These are phyloP conservation scores for Saprolegnia parasitica DNA, from an alignment of 352 stramenopile genomes.

Conservation along the genomic window DNA sequence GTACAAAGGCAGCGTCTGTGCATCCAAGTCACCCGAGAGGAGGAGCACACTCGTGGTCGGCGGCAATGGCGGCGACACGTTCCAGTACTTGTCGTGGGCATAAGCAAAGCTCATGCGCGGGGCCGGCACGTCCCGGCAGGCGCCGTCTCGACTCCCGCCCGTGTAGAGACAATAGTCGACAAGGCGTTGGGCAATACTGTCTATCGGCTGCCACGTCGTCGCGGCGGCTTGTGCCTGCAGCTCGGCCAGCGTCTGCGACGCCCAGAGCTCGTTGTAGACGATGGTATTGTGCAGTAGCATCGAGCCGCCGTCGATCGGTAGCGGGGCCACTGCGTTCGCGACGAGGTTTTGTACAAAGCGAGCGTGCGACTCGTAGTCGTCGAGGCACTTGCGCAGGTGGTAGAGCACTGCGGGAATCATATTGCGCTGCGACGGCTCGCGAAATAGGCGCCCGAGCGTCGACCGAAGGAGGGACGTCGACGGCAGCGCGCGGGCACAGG, in stretches of 20 bases:
- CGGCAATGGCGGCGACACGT: conserved; percentile 24
- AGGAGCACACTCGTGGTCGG: conserved; percentile 31
- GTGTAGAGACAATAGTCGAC: conserved; percentile 32
- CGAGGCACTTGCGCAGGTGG: not conserved
- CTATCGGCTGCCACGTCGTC: conserved; percentile 19
- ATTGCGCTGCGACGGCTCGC: not conserved
- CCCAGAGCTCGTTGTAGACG: conserved; percentile 19
- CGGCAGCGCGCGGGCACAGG: not conserved
- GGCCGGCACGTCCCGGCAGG: not conserved
- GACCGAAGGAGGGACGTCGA: not conserved
- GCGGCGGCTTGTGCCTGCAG: conserved; percentile 10
- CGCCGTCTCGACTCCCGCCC: conserved; percentile 19
- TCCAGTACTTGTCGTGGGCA: conserved; percentile 32
- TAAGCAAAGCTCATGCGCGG: conserved; percentile 29
- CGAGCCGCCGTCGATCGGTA: not conserved
- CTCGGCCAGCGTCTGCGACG: conserved; percentile 33
- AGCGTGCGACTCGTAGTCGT: conserved; percentile 23
- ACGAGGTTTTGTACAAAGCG: conserved; percentile 30
- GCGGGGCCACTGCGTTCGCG: not conserved
- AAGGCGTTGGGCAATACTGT: not conserved
- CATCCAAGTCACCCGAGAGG: conserved; percentile 34
- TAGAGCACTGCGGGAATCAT: not conserved
- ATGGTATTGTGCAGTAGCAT: conserved; percentile 22
- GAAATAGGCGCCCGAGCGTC: not conserved
- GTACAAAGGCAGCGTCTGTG: conserved; percentile 38